phyloP scores from a whole-genome alignment of 164 flowering plant genomes.

The Vitis labrusca region DNA sequence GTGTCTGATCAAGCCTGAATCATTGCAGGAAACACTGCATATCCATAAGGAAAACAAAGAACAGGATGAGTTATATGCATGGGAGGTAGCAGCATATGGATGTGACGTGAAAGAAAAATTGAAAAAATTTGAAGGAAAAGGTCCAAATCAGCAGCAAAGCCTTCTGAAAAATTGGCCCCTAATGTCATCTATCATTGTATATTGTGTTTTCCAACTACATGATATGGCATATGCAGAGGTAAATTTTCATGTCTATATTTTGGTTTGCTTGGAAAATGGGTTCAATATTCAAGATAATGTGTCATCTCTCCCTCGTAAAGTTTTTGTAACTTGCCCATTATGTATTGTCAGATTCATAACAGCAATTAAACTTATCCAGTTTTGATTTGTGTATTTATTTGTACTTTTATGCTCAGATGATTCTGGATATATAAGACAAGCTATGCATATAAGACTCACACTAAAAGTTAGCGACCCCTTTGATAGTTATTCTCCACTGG shows the following conservation, averaged over 20 bases:
- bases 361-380: too few species aligned
- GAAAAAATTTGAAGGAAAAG: conserved; percentile 8
- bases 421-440: too few species aligned
- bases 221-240: conserved; percentile 71
- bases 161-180: conserved; percentile 59
- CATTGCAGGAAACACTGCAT: conserved; percentile 67
- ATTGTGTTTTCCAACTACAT: conserved; percentile 59
- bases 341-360: too few species aligned
- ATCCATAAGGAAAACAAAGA: conserved; percentile 25
- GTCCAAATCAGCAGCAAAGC: conserved; percentile 15
- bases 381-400: too few species aligned
- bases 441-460: too few species aligned
- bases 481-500: too few species aligned
- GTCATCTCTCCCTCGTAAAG: too few species aligned
- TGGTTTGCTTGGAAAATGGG: not conserved
- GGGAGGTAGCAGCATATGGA: conserved; percentile 18
- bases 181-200: conserved; percentile 58
- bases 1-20: not conserved
- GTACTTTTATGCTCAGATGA: too few species aligned
- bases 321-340: too few species aligned
- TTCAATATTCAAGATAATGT: too few species aligned
- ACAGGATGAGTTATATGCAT: conserved; percentile 6
- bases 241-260: not conserved
- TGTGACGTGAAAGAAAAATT: conserved; percentile 7
- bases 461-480: too few species aligned